A percentile compares a stretch with the other conserved stretches of the same genome.
phyloP scores from a whole-genome alignment of 352 stramenopile genomes.

The Pythium scleroteichum region DNA sequence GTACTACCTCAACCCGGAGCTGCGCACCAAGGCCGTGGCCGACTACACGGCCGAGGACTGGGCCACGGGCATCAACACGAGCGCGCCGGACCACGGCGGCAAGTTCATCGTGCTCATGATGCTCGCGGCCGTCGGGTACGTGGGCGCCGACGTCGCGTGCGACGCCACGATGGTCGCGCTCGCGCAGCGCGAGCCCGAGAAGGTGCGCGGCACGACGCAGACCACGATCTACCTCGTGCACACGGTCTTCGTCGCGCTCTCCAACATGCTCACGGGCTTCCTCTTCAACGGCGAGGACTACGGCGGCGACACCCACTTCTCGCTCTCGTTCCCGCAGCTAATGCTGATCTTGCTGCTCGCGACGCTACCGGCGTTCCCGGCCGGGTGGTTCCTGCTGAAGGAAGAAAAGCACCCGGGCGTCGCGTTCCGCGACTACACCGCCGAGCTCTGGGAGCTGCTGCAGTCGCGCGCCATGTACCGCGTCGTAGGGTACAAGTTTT shows the following conservation, averaged over 20 bases:
- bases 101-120: conserved; percentile 5
- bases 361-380: too few species aligned
- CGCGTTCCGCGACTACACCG: conserved; percentile 18
- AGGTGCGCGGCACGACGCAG: conserved; percentile 53
- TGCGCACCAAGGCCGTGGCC: conserved; percentile 4
- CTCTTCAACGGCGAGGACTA: conserved; percentile 55
- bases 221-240: conserved; percentile 52
- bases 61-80: conserved; percentile 13
- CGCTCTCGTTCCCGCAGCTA: conserved; percentile 41
- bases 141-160: conserved; percentile 48
- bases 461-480: conserved; percentile 19
- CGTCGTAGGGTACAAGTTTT: conserved; percentile 2
- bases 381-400: too few species aligned
- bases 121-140: conserved; percentile 49
- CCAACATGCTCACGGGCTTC: conserved; percentile 44
- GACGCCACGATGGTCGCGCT: conserved; percentile 58
- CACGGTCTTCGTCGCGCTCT: conserved; percentile 34
- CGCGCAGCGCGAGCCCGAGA: conserved; percentile 49
- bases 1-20: conserved; percentile 47
- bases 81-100: conserved; percentile 15
- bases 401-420: conserved; percentile 20
- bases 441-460: conserved; percentile 17
- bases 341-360: conserved; percentile 42
- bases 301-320: conserved; percentile 48
- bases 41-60: conserved; percentile 4